A percentile compares a stretch with the other conserved stretches of the same genome.
Conservation (phyloP, 2,329 filamentous ascomycete species). For the Dactylella cylindrospora region DNA sequence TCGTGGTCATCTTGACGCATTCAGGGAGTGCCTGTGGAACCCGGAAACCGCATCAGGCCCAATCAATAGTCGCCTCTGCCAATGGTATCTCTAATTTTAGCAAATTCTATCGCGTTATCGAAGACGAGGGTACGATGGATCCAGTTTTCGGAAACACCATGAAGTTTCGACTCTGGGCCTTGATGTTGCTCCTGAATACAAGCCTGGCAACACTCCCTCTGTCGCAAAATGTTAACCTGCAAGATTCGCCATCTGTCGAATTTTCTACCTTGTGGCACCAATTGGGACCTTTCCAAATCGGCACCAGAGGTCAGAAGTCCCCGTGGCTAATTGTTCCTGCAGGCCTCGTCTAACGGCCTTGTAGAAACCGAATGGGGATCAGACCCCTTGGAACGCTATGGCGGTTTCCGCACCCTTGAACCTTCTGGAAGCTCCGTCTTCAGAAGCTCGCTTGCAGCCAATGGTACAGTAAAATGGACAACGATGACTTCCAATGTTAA, state of each 20-base stretch:
- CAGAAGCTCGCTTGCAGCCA: constrained; percentile 57
- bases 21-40: too few relatives aligned
- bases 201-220: constrained; percentile 4
- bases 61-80: too few relatives aligned
- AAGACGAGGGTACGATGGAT: not conserved
- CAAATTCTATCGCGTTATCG: not conserved
- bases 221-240: constrained; percentile 15
- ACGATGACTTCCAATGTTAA: constrained; percentile 21
- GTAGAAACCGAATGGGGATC: constrained; percentile 62
- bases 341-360: constrained; percentile 4
- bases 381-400: constrained; percentile 60
- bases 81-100: too few relatives aligned
- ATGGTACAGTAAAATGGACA: constrained; percentile 59
- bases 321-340: constrained; percentile 8
- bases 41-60: too few relatives aligned
- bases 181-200: constrained; percentile 3
- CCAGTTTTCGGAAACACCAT: constrained; percentile 1
- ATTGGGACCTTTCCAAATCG: constrained; percentile 62
- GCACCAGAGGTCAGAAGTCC: constrained; percentile 59
- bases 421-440: constrained; percentile 55
- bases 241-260: constrained; percentile 18
- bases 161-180: not conserved
- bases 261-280: constrained; percentile 55
- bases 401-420: constrained; percentile 58
- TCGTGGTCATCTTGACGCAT: too few relatives aligned